These are phyloP conservation scores for Mortierella alpina DNA, from an alignment of 192 early-diverging fungal species.

Conservation along the genomic window DNA sequence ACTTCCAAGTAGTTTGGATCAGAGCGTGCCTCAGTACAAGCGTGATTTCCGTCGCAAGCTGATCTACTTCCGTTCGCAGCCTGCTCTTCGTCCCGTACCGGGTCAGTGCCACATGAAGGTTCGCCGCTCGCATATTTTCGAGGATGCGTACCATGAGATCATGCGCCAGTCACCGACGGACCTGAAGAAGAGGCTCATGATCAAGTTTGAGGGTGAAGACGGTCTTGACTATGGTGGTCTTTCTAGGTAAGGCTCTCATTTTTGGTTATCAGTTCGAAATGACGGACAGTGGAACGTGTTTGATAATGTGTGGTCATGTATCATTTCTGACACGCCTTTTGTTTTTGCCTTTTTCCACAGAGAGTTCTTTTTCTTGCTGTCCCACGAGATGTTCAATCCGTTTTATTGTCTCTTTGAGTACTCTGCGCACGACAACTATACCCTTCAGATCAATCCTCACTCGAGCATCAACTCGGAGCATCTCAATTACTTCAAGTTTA, in stretches of 20 bases:
- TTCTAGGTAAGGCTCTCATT: slow-evolving; percentile 65
- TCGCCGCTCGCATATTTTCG: slow-evolving; percentile 87
- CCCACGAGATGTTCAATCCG: slow-evolving; percentile 99
- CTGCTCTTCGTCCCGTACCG: slow-evolving; percentile 87
- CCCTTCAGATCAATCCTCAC: slow-evolving; percentile 96
- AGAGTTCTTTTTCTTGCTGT: slow-evolving; percentile 97
- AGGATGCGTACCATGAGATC: slow-evolving; percentile 93
- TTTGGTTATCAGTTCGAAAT: neutral
- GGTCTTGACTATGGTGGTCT: slow-evolving; percentile 98
- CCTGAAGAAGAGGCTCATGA: slow-evolving; percentile 96
- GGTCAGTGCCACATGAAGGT: slow-evolving; percentile 96
- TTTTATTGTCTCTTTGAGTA: slow-evolving; percentile 96
- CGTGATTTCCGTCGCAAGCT: slow-evolving; percentile 97
- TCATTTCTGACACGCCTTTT: neutral
- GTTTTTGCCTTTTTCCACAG: slow-evolving; percentile 45
- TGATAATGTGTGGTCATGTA: neutral
- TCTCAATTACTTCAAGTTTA: slow-evolving; percentile 97
- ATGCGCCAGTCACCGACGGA: slow-evolving; percentile 92
- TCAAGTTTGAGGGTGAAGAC: slow-evolving; percentile 98
- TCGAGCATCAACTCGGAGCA: slow-evolving; percentile 96
- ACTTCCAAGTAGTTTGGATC: slow-evolving; percentile 83
- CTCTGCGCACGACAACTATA: slow-evolving; percentile 97
- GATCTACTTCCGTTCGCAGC: slow-evolving; percentile 95
- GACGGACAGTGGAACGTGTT: neutral
- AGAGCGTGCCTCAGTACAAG: slow-evolving; percentile 97